Evolutionary conservation across 2,329 filamentous ascomycete genomes (phyloP).

Genomic region (Microcyclospora pomicola): DNA sequence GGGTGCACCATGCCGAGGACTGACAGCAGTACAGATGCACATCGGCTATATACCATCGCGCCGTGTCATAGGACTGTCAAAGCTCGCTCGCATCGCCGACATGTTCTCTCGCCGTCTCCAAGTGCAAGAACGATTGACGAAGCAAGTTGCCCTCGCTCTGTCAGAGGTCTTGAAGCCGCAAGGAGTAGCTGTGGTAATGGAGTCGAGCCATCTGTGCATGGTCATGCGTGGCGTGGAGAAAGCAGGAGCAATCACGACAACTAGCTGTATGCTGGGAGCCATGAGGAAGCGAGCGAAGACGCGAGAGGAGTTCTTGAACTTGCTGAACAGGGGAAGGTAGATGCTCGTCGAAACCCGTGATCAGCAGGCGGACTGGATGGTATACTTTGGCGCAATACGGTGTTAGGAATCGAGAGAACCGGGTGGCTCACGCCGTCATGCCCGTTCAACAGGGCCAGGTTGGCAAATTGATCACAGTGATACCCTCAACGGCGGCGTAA

Average conservation of each 20-base stretch:
- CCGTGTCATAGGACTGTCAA: conserved; percentile 87
- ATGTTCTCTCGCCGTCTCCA: conserved; percentile 91
- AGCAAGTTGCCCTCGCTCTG: conserved; percentile 87
- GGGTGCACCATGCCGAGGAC: not conserved
- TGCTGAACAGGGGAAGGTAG: conserved; percentile 30
- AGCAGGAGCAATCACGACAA: conserved; percentile 73
- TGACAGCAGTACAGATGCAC: conserved; percentile 59
- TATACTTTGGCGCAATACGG: too few relatives aligned
- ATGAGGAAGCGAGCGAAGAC: conserved; percentile 90
- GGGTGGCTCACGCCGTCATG: too few relatives aligned
- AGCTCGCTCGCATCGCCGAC: conserved; percentile 87
- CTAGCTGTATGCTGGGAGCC: conserved; percentile 92
- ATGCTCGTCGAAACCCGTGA: too few relatives aligned
- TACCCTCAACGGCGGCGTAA: too few relatives aligned
- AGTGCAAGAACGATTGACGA: conserved; percentile 91
- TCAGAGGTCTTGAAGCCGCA: conserved; percentile 87
- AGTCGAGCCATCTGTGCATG: conserved; percentile 94
- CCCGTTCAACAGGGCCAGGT: too few relatives aligned
- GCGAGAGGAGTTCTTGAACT: conserved; percentile 83
- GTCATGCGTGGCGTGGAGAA: conserved; percentile 98
- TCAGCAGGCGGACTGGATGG: too few relatives aligned
- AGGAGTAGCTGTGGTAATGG: conserved; percentile 94
- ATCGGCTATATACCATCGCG: conserved; percentile 93
- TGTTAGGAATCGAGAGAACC: too few relatives aligned
- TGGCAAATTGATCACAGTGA: too few relatives aligned